Evolutionary conservation across 2,329 filamentous ascomycete species (phyloP).

Genomic region (Claviceps capensis): DNA sequence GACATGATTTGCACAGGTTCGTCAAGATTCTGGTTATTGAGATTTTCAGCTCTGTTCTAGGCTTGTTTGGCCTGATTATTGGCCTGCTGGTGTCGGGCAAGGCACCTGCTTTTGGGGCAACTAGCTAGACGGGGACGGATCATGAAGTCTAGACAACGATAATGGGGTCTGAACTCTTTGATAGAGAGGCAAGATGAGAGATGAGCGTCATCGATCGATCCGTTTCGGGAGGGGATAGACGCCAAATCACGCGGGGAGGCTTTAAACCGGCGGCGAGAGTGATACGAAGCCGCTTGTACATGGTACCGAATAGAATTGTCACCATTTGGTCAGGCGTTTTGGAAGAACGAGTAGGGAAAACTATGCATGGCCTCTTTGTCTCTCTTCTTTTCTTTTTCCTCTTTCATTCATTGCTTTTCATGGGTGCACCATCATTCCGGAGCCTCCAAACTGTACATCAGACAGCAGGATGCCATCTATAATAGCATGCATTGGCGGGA

Average conservation of each 20-base stretch:
- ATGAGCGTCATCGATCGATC: neutral
- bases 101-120: constrained; percentile 32
- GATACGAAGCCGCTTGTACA: constrained; percentile 12
- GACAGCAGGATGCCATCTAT: constrained; percentile 11
- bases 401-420: constrained; percentile 5
- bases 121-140: neutral
- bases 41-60: constrained; percentile 96
- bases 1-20: constrained; percentile 45
- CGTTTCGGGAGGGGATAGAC: neutral
- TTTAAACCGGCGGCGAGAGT: neutral
- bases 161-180: neutral
- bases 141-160: neutral
- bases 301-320: constrained; percentile 18
- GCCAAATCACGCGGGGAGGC: neutral
- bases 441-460: constrained; percentile 20
- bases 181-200: neutral
- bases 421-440: constrained; percentile 21
- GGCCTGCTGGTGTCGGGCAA: constrained; percentile 80
- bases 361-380: constrained; percentile 12
- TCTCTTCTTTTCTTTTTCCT: neutral
- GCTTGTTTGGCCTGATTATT: constrained; percentile 91
- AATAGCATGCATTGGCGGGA: constrained; percentile 4
- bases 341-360: constrained; percentile 20
- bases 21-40: constrained; percentile 98
- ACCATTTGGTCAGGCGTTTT: constrained; percentile 27